Percentiles rank a stretch among this genome's conserved stretches.
Conservation (phyloP, 192 early-diverging fungal genomes). For the Spizellomyces sp. region DNA sequence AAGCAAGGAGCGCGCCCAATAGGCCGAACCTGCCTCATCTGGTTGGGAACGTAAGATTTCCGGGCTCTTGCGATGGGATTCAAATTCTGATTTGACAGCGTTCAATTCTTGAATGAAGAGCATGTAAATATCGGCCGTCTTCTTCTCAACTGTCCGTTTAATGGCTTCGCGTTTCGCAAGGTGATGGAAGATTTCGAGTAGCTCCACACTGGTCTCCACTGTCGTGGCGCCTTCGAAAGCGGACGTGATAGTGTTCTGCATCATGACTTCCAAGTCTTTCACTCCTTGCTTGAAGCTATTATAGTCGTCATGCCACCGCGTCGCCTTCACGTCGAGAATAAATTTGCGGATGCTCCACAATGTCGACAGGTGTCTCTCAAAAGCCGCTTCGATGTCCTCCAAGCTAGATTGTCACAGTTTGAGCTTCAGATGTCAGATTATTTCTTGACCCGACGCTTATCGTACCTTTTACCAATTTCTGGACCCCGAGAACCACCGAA, state of each 20-base stretch:
- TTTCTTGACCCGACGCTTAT: neutral
- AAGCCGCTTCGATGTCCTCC: slow-evolving; percentile 64
- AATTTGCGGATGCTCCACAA: slow-evolving; percentile 61
- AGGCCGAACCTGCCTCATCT: slow-evolving; percentile 59
- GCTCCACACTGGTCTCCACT: slow-evolving; percentile 58
- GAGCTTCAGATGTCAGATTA: neutral
- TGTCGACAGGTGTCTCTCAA: slow-evolving; percentile 52
- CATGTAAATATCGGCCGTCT: slow-evolving; percentile 60
- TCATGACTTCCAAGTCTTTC: slow-evolving; percentile 70
- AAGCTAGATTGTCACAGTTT: slow-evolving; percentile 36
- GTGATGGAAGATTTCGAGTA: slow-evolving; percentile 65
- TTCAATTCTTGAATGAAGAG: slow-evolving; percentile 60
- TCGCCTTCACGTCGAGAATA: slow-evolving; percentile 68
- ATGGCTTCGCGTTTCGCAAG: slow-evolving; percentile 68
- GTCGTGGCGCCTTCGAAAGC: slow-evolving; percentile 61
- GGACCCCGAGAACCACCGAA: slow-evolving; percentile 64
- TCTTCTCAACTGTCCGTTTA: slow-evolving; percentile 66
- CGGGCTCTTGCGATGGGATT: slow-evolving; percentile 57
- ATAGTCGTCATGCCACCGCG: slow-evolving; percentile 69
- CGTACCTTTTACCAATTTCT: slow-evolving; percentile 60
- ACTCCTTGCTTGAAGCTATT: slow-evolving; percentile 69
- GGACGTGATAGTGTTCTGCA: slow-evolving; percentile 63
- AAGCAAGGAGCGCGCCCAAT: slow-evolving; percentile 63
- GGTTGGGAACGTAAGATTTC: slow-evolving; percentile 59
- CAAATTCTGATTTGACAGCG: slow-evolving; percentile 63